Base-by-base conservation (phyloP, 2,329 filamentous ascomycete genomes). In the Biscogniauxia sp. region DNA sequence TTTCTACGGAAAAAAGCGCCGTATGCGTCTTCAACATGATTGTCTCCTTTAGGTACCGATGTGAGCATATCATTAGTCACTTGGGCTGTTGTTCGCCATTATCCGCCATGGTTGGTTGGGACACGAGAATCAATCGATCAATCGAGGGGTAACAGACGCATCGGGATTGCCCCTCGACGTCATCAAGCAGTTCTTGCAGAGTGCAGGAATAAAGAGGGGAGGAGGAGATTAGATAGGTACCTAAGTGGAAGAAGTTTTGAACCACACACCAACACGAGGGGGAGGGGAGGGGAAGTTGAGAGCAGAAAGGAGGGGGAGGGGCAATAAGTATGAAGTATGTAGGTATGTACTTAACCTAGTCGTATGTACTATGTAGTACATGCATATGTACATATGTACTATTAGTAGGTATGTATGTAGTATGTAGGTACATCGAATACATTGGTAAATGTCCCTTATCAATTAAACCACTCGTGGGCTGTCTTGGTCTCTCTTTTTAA, bases 131-230 rank as follows among this genome's bases (percentile, higher is more conserved):
- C 28, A 15, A 45, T 45, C 37, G 37, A 17, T 32, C 28, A 15
- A 45, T 45, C 37, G 37, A 45, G 37, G 37, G 37, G 37, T 45
- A 45, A 25, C 13, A 37, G 7, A 19, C 37, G 20, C 17, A 54
- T 28, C 52, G 25, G 25, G 23, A 26, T 67, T 66, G 65, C 67
- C 66, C 68, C 62, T 69, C 70, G 66, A 73, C 71, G 71, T 73
- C 71, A 73, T 73, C 61, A 23, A 61, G 60, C 64, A 66, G 28
- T 8, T 32, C 6, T 51, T 51, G 5, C 51, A 23, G 20, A 52
- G 51, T 11, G 37, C 15, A 45, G 15, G 17, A 17, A 45, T 17
- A n/a, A 15, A 45, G 37, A 45, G 37, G 37, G 37, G 37, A 15
- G 37, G 37, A 45, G 5, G 5, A 5, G 37, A 45, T 17, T 45